These are phyloP conservation scores for Solanum lycopersicoides DNA, from an alignment of 257 asterid genomes.

Conservation along the genomic window DNA sequence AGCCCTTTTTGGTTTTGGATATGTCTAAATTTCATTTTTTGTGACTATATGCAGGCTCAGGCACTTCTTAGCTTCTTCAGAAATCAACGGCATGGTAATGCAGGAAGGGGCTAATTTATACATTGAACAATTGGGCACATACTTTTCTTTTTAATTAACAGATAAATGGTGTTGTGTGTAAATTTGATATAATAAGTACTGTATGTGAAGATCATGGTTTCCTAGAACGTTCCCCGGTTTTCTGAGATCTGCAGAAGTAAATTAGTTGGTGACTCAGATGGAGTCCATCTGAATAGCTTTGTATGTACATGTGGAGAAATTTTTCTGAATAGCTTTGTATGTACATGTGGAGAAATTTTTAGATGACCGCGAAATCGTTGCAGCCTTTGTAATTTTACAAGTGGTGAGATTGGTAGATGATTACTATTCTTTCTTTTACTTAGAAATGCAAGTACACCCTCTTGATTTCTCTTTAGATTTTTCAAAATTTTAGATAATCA, in stretches of 20 bases:
- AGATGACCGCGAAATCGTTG: not conserved
- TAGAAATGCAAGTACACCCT: not conserved
- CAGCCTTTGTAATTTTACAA: not conserved
- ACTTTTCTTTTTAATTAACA: constrained; percentile 11
- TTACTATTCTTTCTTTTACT: not conserved
- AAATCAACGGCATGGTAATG: constrained; percentile 69
- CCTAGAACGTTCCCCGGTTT: not conserved
- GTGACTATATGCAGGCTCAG: constrained; percentile 51
- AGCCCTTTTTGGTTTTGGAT: not conserved
- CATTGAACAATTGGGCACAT: not conserved
- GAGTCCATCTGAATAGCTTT: not conserved
- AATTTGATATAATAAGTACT: constrained; percentile 11
- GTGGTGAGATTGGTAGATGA: not conserved
- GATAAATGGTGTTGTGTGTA: constrained; percentile 12
- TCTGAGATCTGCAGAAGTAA: not conserved
- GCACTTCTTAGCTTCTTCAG: constrained; percentile 65
- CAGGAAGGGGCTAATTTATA: constrained; percentile 47
- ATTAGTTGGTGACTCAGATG: not conserved
- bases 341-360: not conserved
- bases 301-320: not conserved
- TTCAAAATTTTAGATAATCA: not conserved
- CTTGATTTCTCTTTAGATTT: not conserved
- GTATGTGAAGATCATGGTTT: not conserved
- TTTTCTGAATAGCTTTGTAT: not conserved
- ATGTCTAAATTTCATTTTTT: not conserved